Percentiles rank a stretch among this genome's conserved stretches.
These are phyloP conservation scores for Taphrina sp. DNA, from an alignment of 1,139 yeast genomes.

Conservation along the genomic window DNA sequence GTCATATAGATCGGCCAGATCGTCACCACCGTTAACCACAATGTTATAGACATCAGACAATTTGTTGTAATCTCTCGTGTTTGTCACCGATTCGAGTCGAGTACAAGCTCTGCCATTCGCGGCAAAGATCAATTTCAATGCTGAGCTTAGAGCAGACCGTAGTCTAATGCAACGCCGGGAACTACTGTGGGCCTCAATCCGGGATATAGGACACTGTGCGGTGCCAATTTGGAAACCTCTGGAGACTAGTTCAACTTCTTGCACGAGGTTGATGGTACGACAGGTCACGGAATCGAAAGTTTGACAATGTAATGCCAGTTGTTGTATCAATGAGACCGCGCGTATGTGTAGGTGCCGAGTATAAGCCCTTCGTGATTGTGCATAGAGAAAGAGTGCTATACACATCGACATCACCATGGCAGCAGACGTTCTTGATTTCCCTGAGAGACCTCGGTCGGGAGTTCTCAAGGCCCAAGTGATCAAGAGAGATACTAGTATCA, in stretches of 20 bases:
- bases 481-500: conserved; percentile 44
- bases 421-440: conserved; percentile 35
- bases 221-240: conserved; percentile 42
- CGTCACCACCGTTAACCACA: conserved; percentile 34
- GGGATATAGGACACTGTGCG: conserved; percentile 17
- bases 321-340: conserved; percentile 42
- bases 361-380: conserved; percentile 35
- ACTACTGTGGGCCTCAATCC: conserved; percentile 12
- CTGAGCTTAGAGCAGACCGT: conserved; percentile 37
- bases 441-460: conserved; percentile 19
- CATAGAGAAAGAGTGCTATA: conserved; percentile 36
- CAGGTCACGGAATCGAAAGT: conserved; percentile 44
- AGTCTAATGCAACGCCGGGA: conserved; percentile 26
- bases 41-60: conserved; percentile 33
- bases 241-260: conserved; percentile 46
- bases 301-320: conserved; percentile 42
- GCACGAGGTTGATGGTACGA: conserved; percentile 44
- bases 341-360: conserved; percentile 43
- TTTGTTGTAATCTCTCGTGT: conserved; percentile 27
- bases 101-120: conserved; percentile 37
- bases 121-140: conserved; percentile 37
- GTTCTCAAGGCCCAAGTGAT: conserved; percentile 40
- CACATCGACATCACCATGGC: conserved; percentile 39
- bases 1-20: conserved; percentile 13
- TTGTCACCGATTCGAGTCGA: conserved; percentile 34